A percentile compares a stretch with the other conserved stretches of the same genome.
Conservation (phyloP, 345 rosid genomes). For the Acer campestre region DNA sequence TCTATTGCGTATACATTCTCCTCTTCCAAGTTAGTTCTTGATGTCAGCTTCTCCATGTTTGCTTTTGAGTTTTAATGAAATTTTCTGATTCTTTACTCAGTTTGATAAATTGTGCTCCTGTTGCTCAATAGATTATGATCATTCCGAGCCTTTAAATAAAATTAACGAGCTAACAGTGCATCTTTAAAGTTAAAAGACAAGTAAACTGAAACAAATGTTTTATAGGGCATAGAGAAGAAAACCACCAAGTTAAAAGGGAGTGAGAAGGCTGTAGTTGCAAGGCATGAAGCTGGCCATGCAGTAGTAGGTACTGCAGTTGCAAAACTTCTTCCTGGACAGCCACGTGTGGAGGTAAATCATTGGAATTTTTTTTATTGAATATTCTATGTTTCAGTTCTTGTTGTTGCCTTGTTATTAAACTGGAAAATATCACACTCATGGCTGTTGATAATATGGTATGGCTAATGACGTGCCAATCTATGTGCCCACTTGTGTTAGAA, state of each 20-base stretch:
- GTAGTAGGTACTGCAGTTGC: conserved; percentile 98
- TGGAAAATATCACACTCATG: not conserved
- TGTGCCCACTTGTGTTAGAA: too few species aligned
- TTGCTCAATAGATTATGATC: not conserved
- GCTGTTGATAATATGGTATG: too few species aligned
- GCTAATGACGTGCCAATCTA: too few species aligned
- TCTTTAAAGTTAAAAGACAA: conserved; percentile 6
- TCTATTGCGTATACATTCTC: not conserved
- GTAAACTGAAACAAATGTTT: conserved; percentile 18
- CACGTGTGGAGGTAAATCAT: conserved; percentile 81
- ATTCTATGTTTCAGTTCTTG: not conserved
- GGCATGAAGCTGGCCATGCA: conserved; percentile 99
- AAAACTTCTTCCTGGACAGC: conserved; percentile 82
- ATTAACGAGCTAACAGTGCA: not conserved
- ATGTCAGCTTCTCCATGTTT: not conserved
- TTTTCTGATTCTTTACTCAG: not conserved
- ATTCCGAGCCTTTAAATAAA: not conserved
- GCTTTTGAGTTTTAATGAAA: conserved; percentile 6
- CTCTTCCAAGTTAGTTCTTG: not conserved
- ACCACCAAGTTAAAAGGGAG: conserved; percentile 78
- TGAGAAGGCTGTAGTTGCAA: conserved; percentile 96
- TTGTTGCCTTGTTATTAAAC: not conserved
- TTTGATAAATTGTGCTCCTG: not conserved
- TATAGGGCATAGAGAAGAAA: conserved; percentile 96
- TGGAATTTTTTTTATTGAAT: conserved; percentile 4